Conservation (phyloP, 2,329 filamentous ascomycete species). For the Epichloe typhina region DNA sequence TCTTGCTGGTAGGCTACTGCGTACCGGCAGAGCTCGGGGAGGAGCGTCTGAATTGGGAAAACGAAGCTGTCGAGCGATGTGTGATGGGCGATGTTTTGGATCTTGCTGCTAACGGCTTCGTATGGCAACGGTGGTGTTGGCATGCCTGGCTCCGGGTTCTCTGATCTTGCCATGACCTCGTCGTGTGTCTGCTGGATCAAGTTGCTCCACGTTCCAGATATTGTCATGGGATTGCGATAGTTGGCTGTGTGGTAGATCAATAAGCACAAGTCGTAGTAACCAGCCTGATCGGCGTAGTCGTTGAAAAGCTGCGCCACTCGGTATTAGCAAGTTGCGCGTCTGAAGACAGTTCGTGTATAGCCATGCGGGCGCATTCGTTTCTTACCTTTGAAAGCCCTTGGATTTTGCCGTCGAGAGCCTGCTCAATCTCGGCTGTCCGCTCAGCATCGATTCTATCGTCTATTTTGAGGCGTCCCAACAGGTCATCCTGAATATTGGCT, state of each 20-base stretch:
- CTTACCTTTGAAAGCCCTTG: slow-evolving; percentile 63
- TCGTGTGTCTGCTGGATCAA: slow-evolving; percentile 62
- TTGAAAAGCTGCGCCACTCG: slow-evolving; percentile 61
- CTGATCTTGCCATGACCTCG: slow-evolving; percentile 32
- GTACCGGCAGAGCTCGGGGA: slow-evolving; percentile 51
- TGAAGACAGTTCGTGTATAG: no score
- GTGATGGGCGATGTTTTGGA: slow-evolving; percentile 52
- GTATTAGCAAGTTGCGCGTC: slow-evolving; percentile 6
- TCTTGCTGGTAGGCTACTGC: slow-evolving; percentile 46
- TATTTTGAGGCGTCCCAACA: slow-evolving; percentile 62
- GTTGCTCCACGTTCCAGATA: slow-evolving; percentile 72
- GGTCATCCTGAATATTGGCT: slow-evolving; percentile 87
- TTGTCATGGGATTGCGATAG: slow-evolving; percentile 76
- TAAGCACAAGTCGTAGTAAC: slow-evolving; percentile 87
- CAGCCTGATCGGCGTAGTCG: slow-evolving; percentile 75
- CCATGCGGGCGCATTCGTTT: slow-evolving; percentile 9
- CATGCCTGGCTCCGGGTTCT: slow-evolving; percentile 27
- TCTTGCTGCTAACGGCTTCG: slow-evolving; percentile 52
- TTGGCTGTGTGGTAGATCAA: slow-evolving; percentile 87
- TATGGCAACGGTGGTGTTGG: slow-evolving; percentile 44
- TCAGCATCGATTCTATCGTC: slow-evolving; percentile 57
- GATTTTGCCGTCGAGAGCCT: slow-evolving; percentile 64
- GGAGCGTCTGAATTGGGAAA: slow-evolving; percentile 47
- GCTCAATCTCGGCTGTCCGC: slow-evolving; percentile 49
- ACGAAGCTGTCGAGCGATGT: slow-evolving; percentile 53